Conservation (phyloP, 73 alveolate species). For the Paramecium sexaurelia region DNA sequence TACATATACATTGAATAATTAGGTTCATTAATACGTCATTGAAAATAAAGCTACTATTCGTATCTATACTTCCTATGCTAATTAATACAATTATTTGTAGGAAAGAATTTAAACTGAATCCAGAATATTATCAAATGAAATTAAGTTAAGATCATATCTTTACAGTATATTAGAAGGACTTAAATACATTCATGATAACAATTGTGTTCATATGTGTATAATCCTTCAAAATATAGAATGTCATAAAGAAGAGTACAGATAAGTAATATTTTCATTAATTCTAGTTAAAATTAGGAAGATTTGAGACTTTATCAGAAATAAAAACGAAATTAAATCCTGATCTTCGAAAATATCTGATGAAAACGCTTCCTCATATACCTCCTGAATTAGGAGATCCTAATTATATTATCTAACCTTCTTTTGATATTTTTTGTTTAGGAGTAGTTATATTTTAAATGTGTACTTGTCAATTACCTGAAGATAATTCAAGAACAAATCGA, state of each 20-base stretch:
- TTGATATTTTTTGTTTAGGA: conserved; percentile 42
- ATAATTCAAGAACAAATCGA: conserved; percentile 3
- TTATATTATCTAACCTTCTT: background rate
- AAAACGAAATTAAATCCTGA: background rate
- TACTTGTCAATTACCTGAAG: conserved; percentile 42
- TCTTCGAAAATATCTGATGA: background rate
- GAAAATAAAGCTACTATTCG: background rate
- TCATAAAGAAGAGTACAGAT: background rate
- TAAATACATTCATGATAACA: background rate
- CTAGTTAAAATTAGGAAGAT: background rate
- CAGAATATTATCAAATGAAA: conserved; percentile 20
- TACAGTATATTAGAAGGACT: conserved; percentile 25
- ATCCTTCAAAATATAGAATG: background rate
- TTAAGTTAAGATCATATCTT: conserved; percentile 25
- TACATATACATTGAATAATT: background rate
- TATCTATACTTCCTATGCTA: background rate
- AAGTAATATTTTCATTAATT: background rate
- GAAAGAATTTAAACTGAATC: background rate
- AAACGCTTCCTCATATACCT: conserved; percentile 17
- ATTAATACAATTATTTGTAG: background rate
- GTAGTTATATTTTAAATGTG: conserved; percentile 34
- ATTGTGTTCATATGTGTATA: conserved; percentile 11
- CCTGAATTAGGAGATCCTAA: conserved; percentile 19
- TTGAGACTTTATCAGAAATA: background rate
- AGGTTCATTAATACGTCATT: conserved; percentile 42